These are phyloP conservation scores for Potentilla sterilis DNA, from an alignment of 306 rosid species.

Conservation along the genomic window DNA sequence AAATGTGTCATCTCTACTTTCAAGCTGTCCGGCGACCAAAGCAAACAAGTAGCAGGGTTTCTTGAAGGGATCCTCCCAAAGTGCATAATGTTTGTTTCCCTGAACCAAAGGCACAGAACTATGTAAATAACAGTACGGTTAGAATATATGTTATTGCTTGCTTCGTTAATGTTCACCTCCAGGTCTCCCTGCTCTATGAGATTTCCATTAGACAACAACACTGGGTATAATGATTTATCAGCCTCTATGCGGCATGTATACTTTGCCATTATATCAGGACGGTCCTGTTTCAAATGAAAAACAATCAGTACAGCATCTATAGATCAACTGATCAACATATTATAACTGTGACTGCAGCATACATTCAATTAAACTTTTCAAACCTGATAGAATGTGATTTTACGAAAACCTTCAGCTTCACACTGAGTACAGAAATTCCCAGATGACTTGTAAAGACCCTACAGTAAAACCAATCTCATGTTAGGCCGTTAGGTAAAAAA, in stretches of 20 bases:
- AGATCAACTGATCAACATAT: conserved; percentile 3
- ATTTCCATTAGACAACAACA: conserved; percentile 91
- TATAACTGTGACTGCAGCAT: conserved; percentile 8
- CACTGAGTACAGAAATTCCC: conserved; percentile 98
- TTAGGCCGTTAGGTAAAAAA: conserved; percentile 10
- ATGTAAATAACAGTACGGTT: conserved; percentile 21
- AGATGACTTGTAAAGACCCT: conserved; percentile 94
- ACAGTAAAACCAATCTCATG: conserved; percentile 31
- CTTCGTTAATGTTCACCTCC: conserved; percentile 54
- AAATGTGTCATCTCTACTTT: conserved; percentile 81
- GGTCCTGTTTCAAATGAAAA: conserved; percentile 63
- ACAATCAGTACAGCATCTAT: conserved; percentile 25
- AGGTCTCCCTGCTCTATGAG: conserved; percentile 77
- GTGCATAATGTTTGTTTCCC: conserved; percentile 86
- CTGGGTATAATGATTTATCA: conserved; percentile 85
- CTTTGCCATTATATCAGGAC: conserved; percentile 98
- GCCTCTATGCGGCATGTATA: conserved; percentile 82
- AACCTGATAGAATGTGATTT: conserved; percentile 93
- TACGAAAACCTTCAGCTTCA: conserved; percentile 99
- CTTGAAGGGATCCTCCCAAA: conserved; percentile 99
- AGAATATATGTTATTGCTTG: conserved; percentile 13
- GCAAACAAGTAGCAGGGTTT: conserved; percentile 99
- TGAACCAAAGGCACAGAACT: conserved; percentile 39
- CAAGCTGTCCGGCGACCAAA: conserved; percentile 91
- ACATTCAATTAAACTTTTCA: conserved; percentile 10